Base-by-base conservation (phyloP, 1,284 basidiomycete species). In the Fomitopsis betulina region DNA sequence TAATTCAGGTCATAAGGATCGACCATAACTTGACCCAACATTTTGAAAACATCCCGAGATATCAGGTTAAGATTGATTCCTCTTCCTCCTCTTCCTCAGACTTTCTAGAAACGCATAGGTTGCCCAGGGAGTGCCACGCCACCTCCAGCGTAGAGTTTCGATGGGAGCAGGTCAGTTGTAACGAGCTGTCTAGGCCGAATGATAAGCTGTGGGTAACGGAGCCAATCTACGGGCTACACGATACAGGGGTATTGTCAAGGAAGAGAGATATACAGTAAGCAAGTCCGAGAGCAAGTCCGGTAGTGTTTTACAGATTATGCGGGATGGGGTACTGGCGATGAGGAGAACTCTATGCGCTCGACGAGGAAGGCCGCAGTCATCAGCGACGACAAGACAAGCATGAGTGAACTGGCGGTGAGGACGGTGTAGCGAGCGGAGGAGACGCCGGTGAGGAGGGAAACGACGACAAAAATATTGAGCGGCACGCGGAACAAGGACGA, bases 401-500 rank as follows among this genome's bases (percentile, higher is more conserved):
- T 79, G 40, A 82, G 49, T 2, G 86, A 78, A 62, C 85, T 80
- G 0, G 80, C 83, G 0, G 80, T 78, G 37, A 89, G 79, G 9
- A 90, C 87, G 2, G 78, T 75, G 54, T 80, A 75, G 12, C 86
- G 80, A 17, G 87, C 85, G 3, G 81, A 81, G 0, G 84, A 86
- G 17, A 87, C 84, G 5, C 87, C 88, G 1, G 83, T 87, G 63
- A 89, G 70, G 13, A 90, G 77, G 1, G 87, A 83, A n/a, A 84
- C 76, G 30, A 87, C 84, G 39, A 91, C 88, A 60, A 91, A 89
- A 5, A 87, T 65, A 68, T 90, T 90, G 51, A 90, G 76, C 0
- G 89, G 88, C 5, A 90, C 86, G 2, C 88, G 82, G 74, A 90
- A 89, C 6, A 91, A 73, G 0, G 87, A 82, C 0, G 86, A 86